A percentile compares a stretch with the other conserved stretches of the same genome.
These are phyloP conservation scores for Phaeophleospora eucalypticola DNA, from an alignment of 2,329 filamentous ascomycete species.

Conservation along the genomic window DNA sequence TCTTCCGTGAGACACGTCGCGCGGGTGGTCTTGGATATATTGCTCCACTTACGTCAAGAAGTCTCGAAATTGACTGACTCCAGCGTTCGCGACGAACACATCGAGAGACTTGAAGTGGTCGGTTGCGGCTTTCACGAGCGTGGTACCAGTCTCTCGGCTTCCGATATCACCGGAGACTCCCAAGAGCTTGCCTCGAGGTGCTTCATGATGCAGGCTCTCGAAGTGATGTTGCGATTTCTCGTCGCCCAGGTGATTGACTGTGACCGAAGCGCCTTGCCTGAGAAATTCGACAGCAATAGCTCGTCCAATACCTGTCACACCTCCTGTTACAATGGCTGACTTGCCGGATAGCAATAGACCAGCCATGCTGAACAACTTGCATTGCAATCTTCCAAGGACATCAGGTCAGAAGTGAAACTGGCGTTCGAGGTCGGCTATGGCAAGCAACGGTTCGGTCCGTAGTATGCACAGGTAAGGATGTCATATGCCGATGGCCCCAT, in stretches of 20 bases:
- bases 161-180: slow-evolving; percentile 73
- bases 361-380: not conserved
- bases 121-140: slow-evolving; percentile 64
- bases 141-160: slow-evolving; percentile 63
- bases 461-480: too few species aligned
- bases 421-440: not conserved
- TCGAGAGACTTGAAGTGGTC: slow-evolving; percentile 51
- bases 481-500: too few species aligned
- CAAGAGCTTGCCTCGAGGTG: slow-evolving; percentile 46
- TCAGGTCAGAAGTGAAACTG: not conserved
- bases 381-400: not conserved
- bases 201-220: slow-evolving; percentile 44
- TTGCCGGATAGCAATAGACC: slow-evolving; percentile 64
- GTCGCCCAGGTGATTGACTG: slow-evolving; percentile 71
- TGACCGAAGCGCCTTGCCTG: slow-evolving; percentile 70
- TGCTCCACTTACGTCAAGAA: slow-evolving; percentile 61
- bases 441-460: too few species aligned
- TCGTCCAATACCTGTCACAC: slow-evolving; percentile 79
- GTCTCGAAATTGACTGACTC: slow-evolving; percentile 81
- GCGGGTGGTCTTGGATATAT: not conserved
- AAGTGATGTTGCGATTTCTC: slow-evolving; percentile 46
- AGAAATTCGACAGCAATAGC: slow-evolving; percentile 79
- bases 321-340: slow-evolving; percentile 80
- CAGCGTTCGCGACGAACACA: slow-evolving; percentile 86
- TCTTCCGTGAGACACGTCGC: not conserved